phyloP scores from a whole-genome alignment of 106 monocot species.

The Triglochin maritima region DNA sequence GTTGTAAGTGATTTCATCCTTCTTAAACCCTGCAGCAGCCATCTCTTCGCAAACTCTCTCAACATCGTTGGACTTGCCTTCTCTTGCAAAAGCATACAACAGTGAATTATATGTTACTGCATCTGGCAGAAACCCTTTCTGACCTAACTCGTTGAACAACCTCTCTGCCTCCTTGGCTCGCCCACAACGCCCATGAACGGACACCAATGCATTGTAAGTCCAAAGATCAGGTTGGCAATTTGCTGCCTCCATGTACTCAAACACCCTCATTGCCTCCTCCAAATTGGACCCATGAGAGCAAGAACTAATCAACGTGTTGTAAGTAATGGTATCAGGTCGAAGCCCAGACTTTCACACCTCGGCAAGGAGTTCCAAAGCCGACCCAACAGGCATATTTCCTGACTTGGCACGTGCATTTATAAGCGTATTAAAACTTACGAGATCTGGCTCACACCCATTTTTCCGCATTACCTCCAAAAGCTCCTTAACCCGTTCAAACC shows the following conservation, averaged over 20 bases:
- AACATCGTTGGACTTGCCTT: slow-evolving; percentile 33
- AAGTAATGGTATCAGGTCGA: slow-evolving; percentile 78
- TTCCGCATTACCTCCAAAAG: slow-evolving; percentile 45
- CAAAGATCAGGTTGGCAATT: slow-evolving; percentile 80
- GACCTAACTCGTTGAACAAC: slow-evolving; percentile 47
- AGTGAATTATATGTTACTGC: slow-evolving; percentile 93
- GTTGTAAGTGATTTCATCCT: slow-evolving; percentile 91
- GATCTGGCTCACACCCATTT: slow-evolving; percentile 63
- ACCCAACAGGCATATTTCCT: slow-evolving; percentile 28
- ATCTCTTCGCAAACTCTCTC: slow-evolving; percentile 61
- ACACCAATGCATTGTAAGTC: slow-evolving; percentile 90
- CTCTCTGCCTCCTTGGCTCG: slow-evolving; percentile 37
- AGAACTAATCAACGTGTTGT: slow-evolving; percentile 81
- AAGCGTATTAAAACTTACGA: slow-evolving; percentile 92
- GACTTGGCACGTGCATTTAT: slow-evolving; percentile 74
- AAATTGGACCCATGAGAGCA: slow-evolving; percentile 46
- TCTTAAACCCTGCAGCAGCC: slow-evolving; percentile 58
- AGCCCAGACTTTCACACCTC: slow-evolving; percentile 60
- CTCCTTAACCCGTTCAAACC: slow-evolving; percentile 38
- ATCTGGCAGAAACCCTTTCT: slow-evolving; percentile 62
- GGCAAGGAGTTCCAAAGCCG: slow-evolving; percentile 45
- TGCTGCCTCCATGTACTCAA: slow-evolving; percentile 42
- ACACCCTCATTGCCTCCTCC: slow-evolving; percentile 51
- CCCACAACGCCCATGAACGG: slow-evolving; percentile 61
- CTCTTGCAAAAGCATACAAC: slow-evolving; percentile 67